Conservation (phyloP, 371 early-diverging fungal species). For the Rhizopus arrhizus region DNA sequence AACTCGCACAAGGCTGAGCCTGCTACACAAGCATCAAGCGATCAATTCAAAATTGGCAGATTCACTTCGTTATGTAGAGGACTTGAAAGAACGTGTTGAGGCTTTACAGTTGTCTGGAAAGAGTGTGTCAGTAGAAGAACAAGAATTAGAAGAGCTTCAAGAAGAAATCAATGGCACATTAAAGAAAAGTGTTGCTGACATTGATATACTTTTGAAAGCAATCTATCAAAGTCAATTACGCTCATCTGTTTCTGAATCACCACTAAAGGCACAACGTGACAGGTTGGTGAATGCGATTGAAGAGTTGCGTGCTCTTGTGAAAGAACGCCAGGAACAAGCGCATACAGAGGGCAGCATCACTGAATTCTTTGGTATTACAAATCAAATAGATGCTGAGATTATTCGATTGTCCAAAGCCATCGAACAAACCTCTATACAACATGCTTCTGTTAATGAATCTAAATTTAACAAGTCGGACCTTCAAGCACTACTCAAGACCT, state of each 20-base stretch:
- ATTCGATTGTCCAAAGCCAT: conserved; percentile 29
- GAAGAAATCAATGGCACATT: conserved; percentile 40
- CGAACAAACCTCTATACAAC: conserved; percentile 40
- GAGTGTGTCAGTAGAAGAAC: conserved; percentile 43
- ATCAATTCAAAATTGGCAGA: conserved; percentile 42
- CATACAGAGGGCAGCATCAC: conserved; percentile 48
- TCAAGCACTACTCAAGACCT: conserved; percentile 44
- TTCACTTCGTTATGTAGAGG: conserved; percentile 42
- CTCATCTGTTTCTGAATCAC: conserved; percentile 32
- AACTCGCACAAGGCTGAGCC: conserved; percentile 38
- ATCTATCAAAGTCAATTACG: conserved; percentile 11
- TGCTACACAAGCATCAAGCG: conserved; percentile 37
- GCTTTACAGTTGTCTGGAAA: conserved; percentile 47
- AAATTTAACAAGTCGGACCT: conserved; percentile 52
- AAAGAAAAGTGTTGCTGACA: conserved; percentile 31
- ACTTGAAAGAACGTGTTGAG: conserved; percentile 45
- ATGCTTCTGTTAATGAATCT: conserved; percentile 39
- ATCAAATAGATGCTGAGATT: conserved; percentile 47
- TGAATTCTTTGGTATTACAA: conserved; percentile 46
- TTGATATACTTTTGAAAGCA: conserved; percentile 31
- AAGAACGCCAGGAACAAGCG: conserved; percentile 42
- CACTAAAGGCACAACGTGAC: conserved; percentile 38
- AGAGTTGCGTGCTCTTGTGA: conserved; percentile 38
- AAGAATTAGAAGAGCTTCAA: conserved; percentile 42
- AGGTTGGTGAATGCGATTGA: conserved; percentile 33